Conservation (phyloP, 2,329 filamentous ascomycete genomes). For the Chaetothyriales sp. region DNA sequence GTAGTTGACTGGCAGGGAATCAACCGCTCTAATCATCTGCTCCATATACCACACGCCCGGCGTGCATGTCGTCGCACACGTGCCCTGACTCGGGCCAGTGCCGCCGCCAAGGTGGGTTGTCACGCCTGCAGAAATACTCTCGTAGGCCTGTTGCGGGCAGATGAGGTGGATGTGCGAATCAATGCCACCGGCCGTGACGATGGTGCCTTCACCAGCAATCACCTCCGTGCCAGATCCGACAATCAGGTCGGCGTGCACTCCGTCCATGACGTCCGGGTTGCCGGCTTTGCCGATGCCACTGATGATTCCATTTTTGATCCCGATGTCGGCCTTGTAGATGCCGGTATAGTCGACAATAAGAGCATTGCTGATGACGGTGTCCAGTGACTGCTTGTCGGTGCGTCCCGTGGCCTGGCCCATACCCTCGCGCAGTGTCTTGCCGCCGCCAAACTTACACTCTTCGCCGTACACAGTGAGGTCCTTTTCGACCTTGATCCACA, state of each 20-base stretch:
- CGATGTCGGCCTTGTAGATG: slow-evolving; percentile 94
- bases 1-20: slow-evolving; percentile 68
- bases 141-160: slow-evolving; percentile 79
- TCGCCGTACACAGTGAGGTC: slow-evolving; percentile 78
- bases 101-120: slow-evolving; percentile 86
- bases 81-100: slow-evolving; percentile 82
- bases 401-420: slow-evolving; percentile 87
- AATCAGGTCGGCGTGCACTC: slow-evolving; percentile 63
- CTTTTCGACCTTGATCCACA: slow-evolving; percentile 83
- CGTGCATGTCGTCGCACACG: slow-evolving; percentile 85
- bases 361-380: slow-evolving; percentile 80
- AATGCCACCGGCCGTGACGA: slow-evolving; percentile 78
- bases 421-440: slow-evolving; percentile 83
- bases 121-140: slow-evolving; percentile 71
- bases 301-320: slow-evolving; percentile 76
- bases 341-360: slow-evolving; percentile 81
- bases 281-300: slow-evolving; percentile 86
- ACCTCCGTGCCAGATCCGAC: slow-evolving; percentile 85
- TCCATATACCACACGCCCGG: slow-evolving; percentile 70
- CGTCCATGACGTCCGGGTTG: slow-evolving; percentile 94
- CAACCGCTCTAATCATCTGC: slow-evolving; percentile 80
- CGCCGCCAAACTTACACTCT: slow-evolving; percentile 89
- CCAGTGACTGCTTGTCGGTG: slow-evolving; percentile 56
- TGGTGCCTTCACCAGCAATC: slow-evolving; percentile 77
- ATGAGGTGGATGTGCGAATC: slow-evolving; percentile 92